Percentiles rank a stretch among this genome's conserved stretches.
Conservation (phyloP, 108 stramenopile genomes). For the Cylindrotheca closterium region DNA sequence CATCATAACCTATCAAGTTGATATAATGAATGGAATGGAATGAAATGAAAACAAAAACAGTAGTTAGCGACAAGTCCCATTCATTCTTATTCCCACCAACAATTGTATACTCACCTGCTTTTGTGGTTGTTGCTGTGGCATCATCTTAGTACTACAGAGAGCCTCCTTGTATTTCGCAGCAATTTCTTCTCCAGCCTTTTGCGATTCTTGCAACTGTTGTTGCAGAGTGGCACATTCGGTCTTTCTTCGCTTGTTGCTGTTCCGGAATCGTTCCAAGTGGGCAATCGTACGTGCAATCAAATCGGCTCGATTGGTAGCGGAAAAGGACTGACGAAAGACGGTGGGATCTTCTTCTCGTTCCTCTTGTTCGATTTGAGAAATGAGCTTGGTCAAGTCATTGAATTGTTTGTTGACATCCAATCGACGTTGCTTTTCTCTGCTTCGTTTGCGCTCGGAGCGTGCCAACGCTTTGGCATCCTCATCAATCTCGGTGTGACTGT, state of each 20-base stretch:
- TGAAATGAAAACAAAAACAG: conserved; percentile 3
- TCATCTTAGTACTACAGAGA: conserved; percentile 16
- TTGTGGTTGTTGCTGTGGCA: conserved; percentile 8
- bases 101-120: conserved; percentile 12
- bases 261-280: conserved; percentile 43
- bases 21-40: neutral
- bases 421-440: conserved; percentile 78
- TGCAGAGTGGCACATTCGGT: conserved; percentile 54
- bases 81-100: no score
- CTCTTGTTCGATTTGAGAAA: conserved; percentile 60
- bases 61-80: neutral
- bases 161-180: conserved; percentile 43
- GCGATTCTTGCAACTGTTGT: conserved; percentile 51
- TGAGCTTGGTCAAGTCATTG: conserved; percentile 58
- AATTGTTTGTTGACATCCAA: conserved; percentile 79
- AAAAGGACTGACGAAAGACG: conserved; percentile 25
- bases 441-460: conserved; percentile 77
- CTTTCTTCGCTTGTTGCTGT: conserved; percentile 34
- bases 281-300: conserved; percentile 74
- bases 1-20: conserved; percentile 65
- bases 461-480: conserved; percentile 38
- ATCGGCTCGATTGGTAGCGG: conserved; percentile 77
- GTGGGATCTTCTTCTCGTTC: conserved; percentile 31
- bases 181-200: conserved; percentile 52
- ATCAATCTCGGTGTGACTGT: conserved; percentile 16